Percentiles rank a stretch among this genome's conserved stretches.
Evolutionary conservation across 1,139 yeast genomes (phyloP).

Genomic region (Hyphopichia burtonii): DNA sequence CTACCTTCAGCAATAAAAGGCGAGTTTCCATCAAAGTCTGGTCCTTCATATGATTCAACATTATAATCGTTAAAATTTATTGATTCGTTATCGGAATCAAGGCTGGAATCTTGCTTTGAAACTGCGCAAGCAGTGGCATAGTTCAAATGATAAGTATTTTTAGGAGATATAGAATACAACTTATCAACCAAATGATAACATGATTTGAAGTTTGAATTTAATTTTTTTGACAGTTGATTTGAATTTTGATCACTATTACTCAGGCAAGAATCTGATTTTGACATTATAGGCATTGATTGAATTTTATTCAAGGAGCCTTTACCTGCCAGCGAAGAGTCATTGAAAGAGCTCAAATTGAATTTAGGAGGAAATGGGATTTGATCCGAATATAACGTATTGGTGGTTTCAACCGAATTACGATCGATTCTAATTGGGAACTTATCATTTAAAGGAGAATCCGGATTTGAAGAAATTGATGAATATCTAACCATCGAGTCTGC

Average conservation of each 20-base stretch:
- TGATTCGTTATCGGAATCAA: conserved; percentile 8
- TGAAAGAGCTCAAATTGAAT: neutral
- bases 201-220: conserved; percentile 15
- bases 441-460: conserved; percentile 1
- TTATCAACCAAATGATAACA: conserved; percentile 33
- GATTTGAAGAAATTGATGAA: neutral
- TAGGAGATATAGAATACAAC: conserved; percentile 42
- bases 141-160: conserved; percentile 36
- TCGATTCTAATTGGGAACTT: conserved; percentile 6
- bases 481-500: conserved; percentile 4
- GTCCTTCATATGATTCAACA: neutral
- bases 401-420: conserved; percentile 9
- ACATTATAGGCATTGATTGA: conserved; percentile 5
- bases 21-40: neutral
- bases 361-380: conserved; percentile 2
- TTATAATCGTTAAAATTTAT: conserved; percentile 2
- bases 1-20: conserved; percentile 9
- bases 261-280: neutral
- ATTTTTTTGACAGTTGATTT: conserved; percentile 1
- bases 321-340: neutral
- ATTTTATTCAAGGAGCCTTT: conserved; percentile 3
- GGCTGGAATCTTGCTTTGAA: conserved; percentile 3
- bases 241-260: neutral
- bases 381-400: conserved; percentile 3
- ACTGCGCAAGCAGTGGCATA: conserved; percentile 32